Evolutionary conservation across 2,329 filamentous ascomycete species (phyloP), one percentile per base, ranked within the genome.

Genomic region (Arthroderma sp.): DNA sequence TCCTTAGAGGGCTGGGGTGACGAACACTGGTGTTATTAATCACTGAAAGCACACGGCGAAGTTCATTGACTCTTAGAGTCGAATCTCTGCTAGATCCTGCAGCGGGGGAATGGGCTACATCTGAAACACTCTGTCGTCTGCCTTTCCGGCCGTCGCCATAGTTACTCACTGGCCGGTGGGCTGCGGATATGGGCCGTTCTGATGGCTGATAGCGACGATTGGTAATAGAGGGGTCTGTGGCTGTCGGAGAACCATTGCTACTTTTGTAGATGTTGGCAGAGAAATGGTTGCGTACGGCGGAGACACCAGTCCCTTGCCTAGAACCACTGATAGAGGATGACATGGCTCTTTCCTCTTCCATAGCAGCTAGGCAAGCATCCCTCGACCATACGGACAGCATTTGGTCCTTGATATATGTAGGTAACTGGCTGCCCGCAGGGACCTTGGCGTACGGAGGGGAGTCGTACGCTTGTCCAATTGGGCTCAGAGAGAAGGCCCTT

Each of bases 381-480:
- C 80, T 80, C 34, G 78, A 82, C 89, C 89, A 95, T 40, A 84
- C 77, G 15, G 75, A 70, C 46, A 86, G 67, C 75, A 95, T 84
- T 52, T 85, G 75, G 49, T 91, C 84, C 51, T 74, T 78, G 53
- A 86, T 76, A 29, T 69, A 71, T 10, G 68, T 61, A 0, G 86
- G 83, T 2, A 94, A 67, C 46, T 80, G 73, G n/a, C 65, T 62
- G 32, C 72, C 68, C 59, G 43, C 59, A 48, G 51, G 55, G 3
- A 47, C 57, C 55, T 45, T 61, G 36, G 52, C 50, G 1, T 62
- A 57, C 6, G 65, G 44, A 56, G 65, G 29, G 57, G 58, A 57
- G 55, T 69, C 52, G 69, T 60, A 49, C 57, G 67, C 43, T 63
- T 73, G 58, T 40, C 70, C 72, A 10, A 84, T 62, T 6, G 10